These are phyloP conservation scores for Ceratobasidium sp. DNA, from an alignment of 1,284 basidiomycete genomes.

Conservation along the genomic window DNA sequence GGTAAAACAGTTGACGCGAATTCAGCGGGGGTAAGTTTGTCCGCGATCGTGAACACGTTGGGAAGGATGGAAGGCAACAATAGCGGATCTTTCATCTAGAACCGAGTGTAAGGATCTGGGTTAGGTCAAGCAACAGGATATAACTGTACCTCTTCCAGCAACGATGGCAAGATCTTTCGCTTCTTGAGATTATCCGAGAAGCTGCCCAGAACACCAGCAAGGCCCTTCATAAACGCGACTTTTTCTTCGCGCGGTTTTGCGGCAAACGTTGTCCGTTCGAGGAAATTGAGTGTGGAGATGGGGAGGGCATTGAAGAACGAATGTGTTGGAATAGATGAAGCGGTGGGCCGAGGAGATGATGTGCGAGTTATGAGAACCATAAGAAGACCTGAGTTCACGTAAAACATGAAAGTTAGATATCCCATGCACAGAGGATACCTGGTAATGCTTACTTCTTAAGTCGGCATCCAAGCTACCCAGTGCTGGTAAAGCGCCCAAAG, in stretches of 20 bases:
- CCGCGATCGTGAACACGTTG: constrained; percentile 93
- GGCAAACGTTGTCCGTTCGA: constrained; percentile 94
- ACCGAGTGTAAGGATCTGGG: neutral
- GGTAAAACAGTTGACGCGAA: constrained; percentile 86
- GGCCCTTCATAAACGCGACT: constrained; percentile 92
- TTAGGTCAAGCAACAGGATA: constrained; percentile 4
- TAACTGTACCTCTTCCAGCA: constrained; percentile 83
- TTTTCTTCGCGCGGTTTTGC: constrained; percentile 95
- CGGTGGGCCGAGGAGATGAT: constrained; percentile 73
- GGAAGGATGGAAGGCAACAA: constrained; percentile 96
- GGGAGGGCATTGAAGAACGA: constrained; percentile 96
- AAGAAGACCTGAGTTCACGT: constrained; percentile 66
- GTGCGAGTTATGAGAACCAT: constrained; percentile 80
- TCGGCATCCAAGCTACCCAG: constrained; percentile 72
- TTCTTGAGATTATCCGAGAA: constrained; percentile 88
- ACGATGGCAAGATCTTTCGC: constrained; percentile 90
- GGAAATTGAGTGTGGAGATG: constrained; percentile 94
- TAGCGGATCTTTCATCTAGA: constrained; percentile 89
- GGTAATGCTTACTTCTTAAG: constrained; percentile 62
- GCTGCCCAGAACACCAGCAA: constrained; percentile 79
- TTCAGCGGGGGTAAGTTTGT: constrained; percentile 75
- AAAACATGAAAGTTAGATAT: constrained; percentile 18
- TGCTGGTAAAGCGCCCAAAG: constrained; percentile 52
- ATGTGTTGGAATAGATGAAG: constrained; percentile 78
- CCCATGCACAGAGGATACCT: too few species aligned